Percentiles rank a stretch among this genome's conserved stretches.
Evolutionary conservation across 192 early-diverging fungal species (phyloP).

Genomic region (Linnemannia elongata): DNA sequence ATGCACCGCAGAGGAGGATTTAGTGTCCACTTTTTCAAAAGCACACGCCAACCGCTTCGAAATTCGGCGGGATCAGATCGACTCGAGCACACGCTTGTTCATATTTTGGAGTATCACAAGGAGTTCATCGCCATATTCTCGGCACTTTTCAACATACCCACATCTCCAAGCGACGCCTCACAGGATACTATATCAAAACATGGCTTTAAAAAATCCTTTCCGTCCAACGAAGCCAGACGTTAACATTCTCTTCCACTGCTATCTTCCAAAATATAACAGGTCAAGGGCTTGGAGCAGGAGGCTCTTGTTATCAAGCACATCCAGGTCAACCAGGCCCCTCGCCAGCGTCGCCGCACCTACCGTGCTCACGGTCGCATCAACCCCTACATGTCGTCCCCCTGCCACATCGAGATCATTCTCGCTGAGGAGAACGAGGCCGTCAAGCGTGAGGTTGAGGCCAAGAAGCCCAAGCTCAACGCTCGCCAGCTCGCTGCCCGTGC

Average conservation of each 20-base stretch:
- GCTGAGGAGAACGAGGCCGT: conserved; percentile 91
- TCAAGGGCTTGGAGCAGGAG: conserved; percentile 93
- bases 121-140: too few relatives aligned
- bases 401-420: conserved; percentile 97
- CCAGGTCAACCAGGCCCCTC: conserved; percentile 98
- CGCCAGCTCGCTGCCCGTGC: conserved; percentile 69
- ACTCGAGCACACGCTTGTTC: too few relatives aligned
- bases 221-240: neutral
- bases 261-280: conserved; percentile 54
- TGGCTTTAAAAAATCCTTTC: neutral
- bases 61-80: too few relatives aligned
- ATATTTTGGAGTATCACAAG: too few relatives aligned
- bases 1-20: too few relatives aligned
- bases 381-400: conserved; percentile 95
- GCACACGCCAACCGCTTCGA: too few relatives aligned
- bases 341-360: conserved; percentile 97
- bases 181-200: neutral
- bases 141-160: too few relatives aligned
- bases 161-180: too few relatives aligned
- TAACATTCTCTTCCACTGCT: neutral
- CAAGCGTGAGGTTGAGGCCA: conserved; percentile 74
- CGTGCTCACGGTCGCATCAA: conserved; percentile 93
- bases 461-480: conserved; percentile 68
- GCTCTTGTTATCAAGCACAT: conserved; percentile 94
- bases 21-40: too few relatives aligned